phyloP scores from a whole-genome alignment of 176 grass and related monocot genomes.

The Tillandsia fasciculata region DNA sequence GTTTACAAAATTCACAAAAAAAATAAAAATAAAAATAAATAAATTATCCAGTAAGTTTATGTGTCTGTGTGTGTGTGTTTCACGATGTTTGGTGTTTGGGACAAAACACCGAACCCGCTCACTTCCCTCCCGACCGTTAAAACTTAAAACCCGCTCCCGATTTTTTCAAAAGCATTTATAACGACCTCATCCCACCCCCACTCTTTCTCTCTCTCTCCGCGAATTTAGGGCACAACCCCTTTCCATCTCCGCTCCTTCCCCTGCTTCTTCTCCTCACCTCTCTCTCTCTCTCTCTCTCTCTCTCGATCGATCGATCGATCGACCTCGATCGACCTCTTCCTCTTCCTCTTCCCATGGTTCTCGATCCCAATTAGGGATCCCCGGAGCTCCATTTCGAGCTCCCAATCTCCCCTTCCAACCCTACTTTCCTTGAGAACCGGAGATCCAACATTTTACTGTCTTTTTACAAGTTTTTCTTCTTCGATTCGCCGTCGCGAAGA shows the following conservation, averaged over 20 bases:
- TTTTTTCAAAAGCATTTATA: not conserved
- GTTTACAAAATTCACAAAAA: no score
- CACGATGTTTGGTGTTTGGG: not conserved
- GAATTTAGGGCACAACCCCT: slow-evolving; percentile 19
- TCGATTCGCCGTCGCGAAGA: no score
- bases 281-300: slow-evolving; percentile 16
- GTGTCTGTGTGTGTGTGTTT: not conserved
- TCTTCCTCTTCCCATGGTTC: slow-evolving; percentile 4
- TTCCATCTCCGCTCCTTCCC: slow-evolving; percentile 12
- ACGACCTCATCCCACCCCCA: not conserved
- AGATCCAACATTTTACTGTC: not conserved
- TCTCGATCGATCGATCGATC: slow-evolving; percentile 3
- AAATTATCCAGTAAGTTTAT: not conserved
- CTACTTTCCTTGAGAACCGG: not conserved
- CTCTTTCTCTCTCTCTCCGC: slow-evolving; percentile 12
- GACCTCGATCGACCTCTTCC: slow-evolving; percentile 4
- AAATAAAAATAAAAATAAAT: no score
- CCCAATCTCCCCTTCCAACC: slow-evolving; percentile 18
- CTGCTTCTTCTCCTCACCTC: slow-evolving; percentile 22
- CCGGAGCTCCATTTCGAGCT: slow-evolving; percentile 56
- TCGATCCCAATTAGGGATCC: slow-evolving; percentile 25
- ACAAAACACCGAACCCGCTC: not conserved
- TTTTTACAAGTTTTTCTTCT: no score
- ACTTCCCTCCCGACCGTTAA: not conserved
- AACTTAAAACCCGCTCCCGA: not conserved